Conservation (phyloP, 495 filamentous ascomycete species). For the Penicillium alfredii region DNA sequence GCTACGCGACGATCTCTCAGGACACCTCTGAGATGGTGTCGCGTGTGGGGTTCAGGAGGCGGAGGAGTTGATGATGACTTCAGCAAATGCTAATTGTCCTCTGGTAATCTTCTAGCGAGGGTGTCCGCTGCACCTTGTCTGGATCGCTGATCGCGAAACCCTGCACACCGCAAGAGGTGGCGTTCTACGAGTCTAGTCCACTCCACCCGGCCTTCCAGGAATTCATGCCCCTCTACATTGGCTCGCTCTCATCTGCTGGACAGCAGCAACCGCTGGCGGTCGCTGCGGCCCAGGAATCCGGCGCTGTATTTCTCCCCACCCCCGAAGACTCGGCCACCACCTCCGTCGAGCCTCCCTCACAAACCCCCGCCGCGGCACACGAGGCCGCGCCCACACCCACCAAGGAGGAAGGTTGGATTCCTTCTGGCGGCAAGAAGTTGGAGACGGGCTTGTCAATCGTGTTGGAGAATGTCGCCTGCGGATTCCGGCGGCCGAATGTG, state of each 20-base stretch:
- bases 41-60: too few relatives aligned
- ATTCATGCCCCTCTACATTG: constrained; percentile 80
- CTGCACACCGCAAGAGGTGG: constrained; percentile 78
- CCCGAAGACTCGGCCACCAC: constrained; percentile 10
- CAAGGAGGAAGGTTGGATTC: constrained; percentile 38
- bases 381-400: constrained; percentile 5
- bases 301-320: constrained; percentile 34
- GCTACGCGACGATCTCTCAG: too few relatives aligned
- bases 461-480: constrained; percentile 76
- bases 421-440: constrained; percentile 51
- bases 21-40: too few relatives aligned
- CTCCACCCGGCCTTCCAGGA: constrained; percentile 65
- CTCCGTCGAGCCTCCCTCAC: constrained; percentile 4
- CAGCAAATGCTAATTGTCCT: constrained; percentile 11
- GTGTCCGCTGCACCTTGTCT: constrained; percentile 78
- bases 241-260: constrained; percentile 57
- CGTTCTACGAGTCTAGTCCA: constrained; percentile 80
- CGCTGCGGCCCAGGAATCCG: constrained; percentile 36
- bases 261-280: constrained; percentile 45
- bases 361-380: constrained; percentile 4
- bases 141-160: constrained; percentile 92
- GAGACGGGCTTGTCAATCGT: constrained; percentile 75
- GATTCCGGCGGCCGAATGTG: constrained; percentile 85
- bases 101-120: constrained; percentile 57
- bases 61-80: too few relatives aligned